These are phyloP conservation scores for Trichocladium uniseriatum DNA, from an alignment of 495 filamentous ascomycete genomes.

Conservation along the genomic window DNA sequence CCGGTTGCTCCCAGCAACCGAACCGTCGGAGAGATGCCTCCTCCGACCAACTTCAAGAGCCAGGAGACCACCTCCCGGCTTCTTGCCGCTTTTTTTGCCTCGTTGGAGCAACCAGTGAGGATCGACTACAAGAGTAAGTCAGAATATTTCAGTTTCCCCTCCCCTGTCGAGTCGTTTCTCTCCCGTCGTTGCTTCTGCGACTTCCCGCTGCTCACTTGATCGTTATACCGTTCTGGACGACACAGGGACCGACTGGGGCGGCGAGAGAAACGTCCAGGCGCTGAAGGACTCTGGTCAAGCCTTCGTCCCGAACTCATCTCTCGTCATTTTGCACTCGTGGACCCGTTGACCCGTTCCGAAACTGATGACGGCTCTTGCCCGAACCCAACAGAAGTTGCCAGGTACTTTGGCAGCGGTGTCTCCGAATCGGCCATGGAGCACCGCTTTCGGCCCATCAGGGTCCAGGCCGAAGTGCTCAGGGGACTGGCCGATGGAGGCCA, in stretches of 20 bases:
- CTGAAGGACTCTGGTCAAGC: neutral
- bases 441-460: slow-evolving; percentile 35
- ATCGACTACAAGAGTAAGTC: slow-evolving; percentile 44
- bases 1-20: too few relatives aligned
- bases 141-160: neutral
- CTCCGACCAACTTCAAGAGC: slow-evolving; percentile 35
- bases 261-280: neutral
- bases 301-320: neutral
- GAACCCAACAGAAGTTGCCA: slow-evolving; percentile 23
- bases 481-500: slow-evolving; percentile 43
- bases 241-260: neutral
- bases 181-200: neutral
- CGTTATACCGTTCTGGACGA: neutral
- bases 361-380: slow-evolving; percentile 7
- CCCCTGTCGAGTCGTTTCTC: neutral
- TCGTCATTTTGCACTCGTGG: neutral
- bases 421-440: slow-evolving; percentile 36
- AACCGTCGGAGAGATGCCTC: slow-evolving; percentile 13
- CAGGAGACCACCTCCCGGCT: slow-evolving; percentile 42
- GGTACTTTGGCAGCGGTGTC: slow-evolving; percentile 23
- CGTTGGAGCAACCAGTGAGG: slow-evolving; percentile 30
- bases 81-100: slow-evolving; percentile 42
- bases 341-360: neutral
- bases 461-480: slow-evolving; percentile 28
- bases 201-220: slow-evolving; percentile 1